phyloP scores from a whole-genome alignment of 352 stramenopile species.

The Peronospora belbahrii region DNA sequence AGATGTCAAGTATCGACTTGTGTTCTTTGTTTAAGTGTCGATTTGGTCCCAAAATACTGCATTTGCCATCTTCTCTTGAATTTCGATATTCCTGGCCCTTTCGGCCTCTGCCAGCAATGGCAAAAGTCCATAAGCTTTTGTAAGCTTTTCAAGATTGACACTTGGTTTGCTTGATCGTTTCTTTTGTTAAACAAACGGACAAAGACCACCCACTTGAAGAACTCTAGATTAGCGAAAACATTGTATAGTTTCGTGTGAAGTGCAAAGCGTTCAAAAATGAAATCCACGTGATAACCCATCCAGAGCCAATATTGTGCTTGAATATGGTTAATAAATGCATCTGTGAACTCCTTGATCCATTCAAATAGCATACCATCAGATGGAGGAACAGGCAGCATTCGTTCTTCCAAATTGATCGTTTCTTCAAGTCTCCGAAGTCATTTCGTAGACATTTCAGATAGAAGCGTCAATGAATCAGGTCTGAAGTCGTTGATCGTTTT shows the following conservation, averaged over 20 bases:
- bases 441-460: no score
- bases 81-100: no score
- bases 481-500: no score
- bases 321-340: background rate
- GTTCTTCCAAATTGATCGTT: background rate
- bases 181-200: conserved; percentile 9
- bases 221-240: conserved; percentile 1
- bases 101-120: no score
- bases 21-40: background rate
- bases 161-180: conserved; percentile 2
- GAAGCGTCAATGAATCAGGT: no score
- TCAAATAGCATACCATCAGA: background rate
- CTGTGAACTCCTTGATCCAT: background rate
- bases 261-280: conserved; percentile 5
- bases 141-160: conserved; percentile 1
- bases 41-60: background rate
- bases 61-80: background rate
- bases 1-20: background rate
- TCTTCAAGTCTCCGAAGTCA: no score
- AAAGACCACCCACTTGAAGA: conserved; percentile 2
- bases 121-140: conserved; percentile 6
- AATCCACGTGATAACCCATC: background rate
- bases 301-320: conserved; percentile 9
- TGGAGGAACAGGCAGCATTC: background rate
- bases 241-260: conserved; percentile 1